phyloP scores from a whole-genome alignment of 2,329 filamentous ascomycete genomes.

The Penicillium sp. region DNA sequence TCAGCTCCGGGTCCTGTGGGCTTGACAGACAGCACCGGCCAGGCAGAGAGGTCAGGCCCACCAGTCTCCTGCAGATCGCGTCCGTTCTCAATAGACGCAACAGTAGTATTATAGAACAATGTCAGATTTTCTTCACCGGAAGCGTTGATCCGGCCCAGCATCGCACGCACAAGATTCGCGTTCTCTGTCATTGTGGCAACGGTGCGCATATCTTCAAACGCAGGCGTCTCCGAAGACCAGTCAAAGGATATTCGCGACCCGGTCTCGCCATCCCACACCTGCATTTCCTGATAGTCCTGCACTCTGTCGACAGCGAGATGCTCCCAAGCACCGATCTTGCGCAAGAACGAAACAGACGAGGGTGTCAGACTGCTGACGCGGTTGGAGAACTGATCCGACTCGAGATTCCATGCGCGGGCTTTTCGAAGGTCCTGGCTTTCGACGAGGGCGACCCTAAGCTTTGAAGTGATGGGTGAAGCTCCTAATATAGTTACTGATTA shows the following conservation, averaged over 20 bases:
- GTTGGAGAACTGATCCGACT: constrained; percentile 75
- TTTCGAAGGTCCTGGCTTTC: constrained; percentile 82
- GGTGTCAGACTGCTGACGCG: constrained; percentile 94
- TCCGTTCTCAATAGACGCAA: constrained; percentile 76
- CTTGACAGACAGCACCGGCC: constrained; percentile 78
- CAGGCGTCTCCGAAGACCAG: constrained; percentile 54
- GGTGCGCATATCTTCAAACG: constrained; percentile 53
- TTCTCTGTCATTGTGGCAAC: constrained; percentile 99
- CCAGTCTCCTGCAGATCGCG: constrained; percentile 56
- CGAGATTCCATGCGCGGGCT: constrained; percentile 63
- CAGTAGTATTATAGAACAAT: constrained; percentile 71
- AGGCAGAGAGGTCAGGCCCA: constrained; percentile 73
- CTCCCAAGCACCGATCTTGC: constrained; percentile 79
- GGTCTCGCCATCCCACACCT: constrained; percentile 94
- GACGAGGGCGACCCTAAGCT: constrained; percentile 80
- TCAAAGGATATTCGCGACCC: constrained; percentile 87
- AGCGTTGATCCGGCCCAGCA: constrained; percentile 69
- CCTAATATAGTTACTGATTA: constrained; percentile 49
- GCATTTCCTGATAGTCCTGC: constrained; percentile 91
- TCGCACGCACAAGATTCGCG: constrained; percentile 74
- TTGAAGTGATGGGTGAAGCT: constrained; percentile 69
- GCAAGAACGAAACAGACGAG: constrained; percentile 76
- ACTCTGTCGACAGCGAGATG: constrained; percentile 70
- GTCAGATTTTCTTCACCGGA: constrained; percentile 60
- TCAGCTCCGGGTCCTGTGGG: constrained; percentile 42